Conservation (phyloP, 2,329 filamentous ascomycete species). For the Colletotrichum eleusines region DNA sequence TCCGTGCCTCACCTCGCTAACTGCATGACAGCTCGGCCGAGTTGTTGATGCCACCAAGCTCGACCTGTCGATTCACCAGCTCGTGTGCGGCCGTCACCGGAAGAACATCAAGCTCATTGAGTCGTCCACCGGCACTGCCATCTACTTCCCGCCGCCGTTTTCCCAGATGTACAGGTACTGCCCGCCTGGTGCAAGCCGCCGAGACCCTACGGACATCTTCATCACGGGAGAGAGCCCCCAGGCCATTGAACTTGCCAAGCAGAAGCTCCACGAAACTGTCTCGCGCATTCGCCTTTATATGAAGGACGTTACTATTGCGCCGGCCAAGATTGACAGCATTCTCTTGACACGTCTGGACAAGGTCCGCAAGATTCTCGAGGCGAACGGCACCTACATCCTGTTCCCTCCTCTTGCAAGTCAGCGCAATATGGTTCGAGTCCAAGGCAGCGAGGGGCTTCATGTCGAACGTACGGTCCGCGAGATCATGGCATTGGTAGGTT, state of each 20-base stretch:
- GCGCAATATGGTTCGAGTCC: constrained; percentile 86
- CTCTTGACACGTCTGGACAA: constrained; percentile 92
- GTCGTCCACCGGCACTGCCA: constrained; percentile 93
- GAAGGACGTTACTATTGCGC: constrained; percentile 91
- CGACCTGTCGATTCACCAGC: constrained; percentile 88
- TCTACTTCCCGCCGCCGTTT: constrained; percentile 97
- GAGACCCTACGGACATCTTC: constrained; percentile 91
- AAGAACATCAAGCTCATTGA: constrained; percentile 99
- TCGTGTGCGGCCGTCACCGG: constrained; percentile 91
- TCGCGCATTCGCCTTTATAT: constrained; percentile 84
- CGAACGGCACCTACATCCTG: constrained; percentile 94
- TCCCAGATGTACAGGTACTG: constrained; percentile 92
- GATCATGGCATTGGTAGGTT: constrained; percentile 88
- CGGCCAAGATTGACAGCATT: constrained; percentile 95
- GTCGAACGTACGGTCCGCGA: constrained; percentile 95
- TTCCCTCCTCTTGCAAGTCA: constrained; percentile 90
- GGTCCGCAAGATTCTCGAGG: constrained; percentile 97
- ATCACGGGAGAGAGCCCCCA: constrained; percentile 92
- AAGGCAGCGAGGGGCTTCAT: constrained; percentile 92
- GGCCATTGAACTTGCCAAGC: constrained; percentile 88
- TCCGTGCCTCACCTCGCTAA: constrained; percentile 29
- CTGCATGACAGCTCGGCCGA: constrained; percentile 70
- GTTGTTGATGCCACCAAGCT: constrained; percentile 84
- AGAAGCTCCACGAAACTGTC: constrained; percentile 89
- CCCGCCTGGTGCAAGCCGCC: constrained; percentile 81